Evolutionary conservation across 768 basidiomycete species (phyloP).

Genomic region (Lentinula guzmanii): DNA sequence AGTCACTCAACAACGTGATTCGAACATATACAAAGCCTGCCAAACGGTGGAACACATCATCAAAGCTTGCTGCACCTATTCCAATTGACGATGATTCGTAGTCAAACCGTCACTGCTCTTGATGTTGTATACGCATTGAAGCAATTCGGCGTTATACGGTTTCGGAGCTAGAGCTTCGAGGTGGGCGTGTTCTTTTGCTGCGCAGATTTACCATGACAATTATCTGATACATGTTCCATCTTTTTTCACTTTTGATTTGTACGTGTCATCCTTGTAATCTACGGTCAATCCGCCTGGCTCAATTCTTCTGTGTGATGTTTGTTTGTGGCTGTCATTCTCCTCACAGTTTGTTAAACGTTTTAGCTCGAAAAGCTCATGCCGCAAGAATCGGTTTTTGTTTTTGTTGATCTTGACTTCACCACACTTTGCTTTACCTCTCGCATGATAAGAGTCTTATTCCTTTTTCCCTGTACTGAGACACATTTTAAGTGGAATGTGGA

Average conservation of each 20-base stretch:
- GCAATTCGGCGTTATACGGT: conserved; percentile 3
- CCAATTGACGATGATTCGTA: neutral
- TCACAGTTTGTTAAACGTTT: too few species aligned
- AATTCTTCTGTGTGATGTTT: too few species aligned
- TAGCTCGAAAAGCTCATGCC: too few species aligned
- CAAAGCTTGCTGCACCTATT: neutral
- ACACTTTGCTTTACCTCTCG: too few species aligned
- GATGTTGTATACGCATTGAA: conserved; percentile 5
- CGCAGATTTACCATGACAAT: too few species aligned
- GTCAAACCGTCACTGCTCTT: conserved; percentile 5
- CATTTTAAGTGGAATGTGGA: too few species aligned
- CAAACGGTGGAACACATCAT: neutral
- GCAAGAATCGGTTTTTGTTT: too few species aligned
- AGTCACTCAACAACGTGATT: conserved; percentile 2
- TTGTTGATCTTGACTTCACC: too few species aligned
- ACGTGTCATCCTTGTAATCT: neutral
- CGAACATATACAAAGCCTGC: conserved; percentile 4
- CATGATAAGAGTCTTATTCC: too few species aligned
- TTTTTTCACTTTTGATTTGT: neutral
- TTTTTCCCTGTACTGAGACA: too few species aligned
- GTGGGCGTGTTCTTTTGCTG: neutral
- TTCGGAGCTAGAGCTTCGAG: neutral
- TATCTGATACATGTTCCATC: neutral
- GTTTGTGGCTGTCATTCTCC: too few species aligned
- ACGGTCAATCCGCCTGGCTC: neutral